Evolutionary conservation across 495 filamentous ascomycete genomes (phyloP), one percentile per base, ranked within the genome.

Genomic region (Rhizodiscina lignyota): DNA sequence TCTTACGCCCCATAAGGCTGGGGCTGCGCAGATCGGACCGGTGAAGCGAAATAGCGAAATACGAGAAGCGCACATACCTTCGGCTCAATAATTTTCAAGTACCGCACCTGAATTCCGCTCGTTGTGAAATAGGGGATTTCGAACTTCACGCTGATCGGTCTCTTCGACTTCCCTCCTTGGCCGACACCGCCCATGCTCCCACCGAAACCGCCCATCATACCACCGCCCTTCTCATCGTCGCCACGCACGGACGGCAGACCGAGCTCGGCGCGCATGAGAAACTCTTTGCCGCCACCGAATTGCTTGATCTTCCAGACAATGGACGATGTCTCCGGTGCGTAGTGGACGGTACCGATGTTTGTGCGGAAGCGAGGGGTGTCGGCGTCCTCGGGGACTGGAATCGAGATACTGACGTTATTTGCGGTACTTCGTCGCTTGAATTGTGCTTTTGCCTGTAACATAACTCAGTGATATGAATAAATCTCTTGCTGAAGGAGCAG

Each of bases 261-360:
- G 12, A 99, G 68, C 58, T 99, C 91, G n/a, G 91, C 91, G 30
- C 89, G 78, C 91, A 99, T 99, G 44, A 99, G 71, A 55, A 99
- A 99, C 51, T 99, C 91, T 59, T 99, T 99, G 42, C 77, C 76
- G 34, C 91, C 91, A 4, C 89, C 91, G 52, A 99, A 99, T 49
- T 99, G 91, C 68, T 99, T 99, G 63, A 99, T 99, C 67, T 96
- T 96, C 91, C 91, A 99, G 42, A 99, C 75, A 41, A 99, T 99
- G 21, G 91, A 86, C 28, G 83, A 87, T 50, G 92, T 83, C 55
- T 99, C 91, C 5, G 91, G 91, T 8, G 87, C 87, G 54, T 99
- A 99, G 58, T 96, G 89, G n/a, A 99, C 91, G 16, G 74, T 78
- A 19, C 91, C 91, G 44, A 99, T 87, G 54, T 94, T 96, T 13